Evolutionary conservation across 345 rosid genomes (phyloP).

Genomic region (Citrus inodora): DNA sequence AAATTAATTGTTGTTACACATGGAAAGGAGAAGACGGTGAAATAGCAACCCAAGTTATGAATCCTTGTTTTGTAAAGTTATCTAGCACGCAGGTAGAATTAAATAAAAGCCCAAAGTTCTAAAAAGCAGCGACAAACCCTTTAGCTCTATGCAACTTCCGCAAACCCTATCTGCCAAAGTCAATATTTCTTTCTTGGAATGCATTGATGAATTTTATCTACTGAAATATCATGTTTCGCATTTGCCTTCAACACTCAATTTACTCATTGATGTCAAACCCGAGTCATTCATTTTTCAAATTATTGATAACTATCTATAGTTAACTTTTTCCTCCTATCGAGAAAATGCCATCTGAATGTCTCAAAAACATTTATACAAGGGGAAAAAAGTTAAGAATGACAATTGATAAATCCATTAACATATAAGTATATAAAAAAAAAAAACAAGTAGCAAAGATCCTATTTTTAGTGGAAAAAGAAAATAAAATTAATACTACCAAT

Average conservation of each 20-base stretch:
- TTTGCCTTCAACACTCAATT: neutral
- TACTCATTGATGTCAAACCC: neutral
- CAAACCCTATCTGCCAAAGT: neutral
- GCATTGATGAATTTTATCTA: neutral
- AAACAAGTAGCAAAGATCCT: neutral
- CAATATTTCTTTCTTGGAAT: neutral
- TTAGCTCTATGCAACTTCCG: neutral
- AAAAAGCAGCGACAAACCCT: neutral
- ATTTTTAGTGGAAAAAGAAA: neutral
- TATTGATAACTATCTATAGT: neutral
- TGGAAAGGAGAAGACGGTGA: neutral
- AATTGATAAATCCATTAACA: neutral
- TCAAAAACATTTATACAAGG: neutral
- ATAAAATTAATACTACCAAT: neutral
- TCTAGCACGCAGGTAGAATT: neutral
- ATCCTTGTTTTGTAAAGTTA: neutral
- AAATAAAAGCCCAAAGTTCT: neutral
- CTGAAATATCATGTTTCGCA: neutral
- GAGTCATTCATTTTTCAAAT: neutral
- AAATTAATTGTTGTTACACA: too few relatives aligned
- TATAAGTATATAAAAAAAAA: neutral
- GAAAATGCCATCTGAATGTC: neutral
- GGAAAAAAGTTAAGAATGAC: neutral
- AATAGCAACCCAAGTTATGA: neutral
- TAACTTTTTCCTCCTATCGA: neutral